Evolutionary conservation across 352 stramenopile genomes (phyloP).

Genomic region (Pelagophyceae sp.): DNA sequence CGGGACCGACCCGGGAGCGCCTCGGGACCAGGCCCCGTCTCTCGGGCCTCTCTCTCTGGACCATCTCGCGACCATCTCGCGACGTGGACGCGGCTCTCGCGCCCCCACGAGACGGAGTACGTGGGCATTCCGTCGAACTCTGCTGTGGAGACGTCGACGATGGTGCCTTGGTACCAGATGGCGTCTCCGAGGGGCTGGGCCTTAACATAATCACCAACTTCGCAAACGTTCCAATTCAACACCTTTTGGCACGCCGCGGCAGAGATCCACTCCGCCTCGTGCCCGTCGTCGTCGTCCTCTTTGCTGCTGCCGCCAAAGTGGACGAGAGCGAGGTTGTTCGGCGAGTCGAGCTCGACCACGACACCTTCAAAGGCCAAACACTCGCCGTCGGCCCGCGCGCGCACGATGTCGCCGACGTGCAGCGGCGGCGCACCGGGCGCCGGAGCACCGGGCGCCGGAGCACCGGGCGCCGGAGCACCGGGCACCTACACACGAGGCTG

Average conservation of each 20-base stretch:
- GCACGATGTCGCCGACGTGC: not conserved
- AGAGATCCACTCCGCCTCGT: not conserved
- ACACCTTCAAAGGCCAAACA: not conserved
- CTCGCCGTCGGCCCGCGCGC: not conserved
- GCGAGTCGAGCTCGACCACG: not conserved
- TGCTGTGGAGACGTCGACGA: not conserved
- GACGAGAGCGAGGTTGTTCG: not conserved
- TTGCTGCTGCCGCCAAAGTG: not conserved
- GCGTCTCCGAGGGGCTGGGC: not conserved
- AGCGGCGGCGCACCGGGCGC: too few species aligned
- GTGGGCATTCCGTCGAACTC: not conserved
- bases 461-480: too few species aligned
- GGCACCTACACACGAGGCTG: too few species aligned
- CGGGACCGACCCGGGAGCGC: too few species aligned
- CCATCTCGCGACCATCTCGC: too few species aligned
- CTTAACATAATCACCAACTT: not conserved
- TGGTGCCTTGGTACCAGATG: not conserved
- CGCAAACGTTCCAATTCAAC: not conserved
- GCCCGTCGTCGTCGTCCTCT: not conserved
- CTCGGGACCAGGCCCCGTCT: too few species aligned
- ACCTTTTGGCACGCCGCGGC: not conserved
- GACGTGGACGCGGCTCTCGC: too few species aligned
- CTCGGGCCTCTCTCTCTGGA: too few species aligned
- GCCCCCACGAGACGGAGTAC: not conserved
- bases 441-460: too few species aligned